Evolutionary conservation across 768 basidiomycete genomes (phyloP).

Genomic region (Tulasnella sp.): DNA sequence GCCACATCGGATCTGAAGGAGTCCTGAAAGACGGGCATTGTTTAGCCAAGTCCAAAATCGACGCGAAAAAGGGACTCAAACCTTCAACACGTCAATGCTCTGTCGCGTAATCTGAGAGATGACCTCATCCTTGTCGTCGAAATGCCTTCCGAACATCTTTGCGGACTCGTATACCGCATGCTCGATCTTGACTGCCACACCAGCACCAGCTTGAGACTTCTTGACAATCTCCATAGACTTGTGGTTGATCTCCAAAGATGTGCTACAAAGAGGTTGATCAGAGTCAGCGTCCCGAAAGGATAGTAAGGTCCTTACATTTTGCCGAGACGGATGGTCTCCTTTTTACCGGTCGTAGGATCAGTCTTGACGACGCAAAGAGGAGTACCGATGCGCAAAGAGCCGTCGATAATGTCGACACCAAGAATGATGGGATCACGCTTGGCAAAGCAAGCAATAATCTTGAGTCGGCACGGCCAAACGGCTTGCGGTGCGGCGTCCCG

Average conservation of each 20-base stretch:
- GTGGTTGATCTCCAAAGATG: slow-evolving; percentile 96
- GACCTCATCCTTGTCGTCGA: slow-evolving; percentile 90
- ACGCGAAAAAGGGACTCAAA: slow-evolving; percentile 22
- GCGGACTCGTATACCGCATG: slow-evolving; percentile 92
- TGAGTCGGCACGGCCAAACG: slow-evolving; percentile 92
- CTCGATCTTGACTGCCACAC: slow-evolving; percentile 98
- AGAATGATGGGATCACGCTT: slow-evolving; percentile 96
- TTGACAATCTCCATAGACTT: slow-evolving; percentile 80
- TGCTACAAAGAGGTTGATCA: slow-evolving; percentile 37
- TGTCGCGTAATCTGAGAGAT: slow-evolving; percentile 82
- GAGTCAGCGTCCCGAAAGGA: background rate
- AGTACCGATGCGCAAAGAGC: slow-evolving; percentile 80
- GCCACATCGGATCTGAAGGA: slow-evolving; percentile 83
- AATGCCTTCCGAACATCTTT: slow-evolving; percentile 93
- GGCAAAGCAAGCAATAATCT: slow-evolving; percentile 86
- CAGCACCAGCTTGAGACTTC: slow-evolving; percentile 87
- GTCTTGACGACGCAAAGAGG: slow-evolving; percentile 89
- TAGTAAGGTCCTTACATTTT: slow-evolving; percentile 58
- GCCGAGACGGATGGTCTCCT: slow-evolving; percentile 82
- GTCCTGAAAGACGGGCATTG: slow-evolving; percentile 33
- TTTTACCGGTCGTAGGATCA: slow-evolving; percentile 80
- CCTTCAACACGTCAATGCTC: slow-evolving; percentile 94
- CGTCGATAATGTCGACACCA: slow-evolving; percentile 93
- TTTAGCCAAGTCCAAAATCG: background rate
- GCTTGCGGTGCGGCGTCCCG: slow-evolving; percentile 88